phyloP scores from a whole-genome alignment of 352 stramenopile species.

The Globisporangium polare region DNA sequence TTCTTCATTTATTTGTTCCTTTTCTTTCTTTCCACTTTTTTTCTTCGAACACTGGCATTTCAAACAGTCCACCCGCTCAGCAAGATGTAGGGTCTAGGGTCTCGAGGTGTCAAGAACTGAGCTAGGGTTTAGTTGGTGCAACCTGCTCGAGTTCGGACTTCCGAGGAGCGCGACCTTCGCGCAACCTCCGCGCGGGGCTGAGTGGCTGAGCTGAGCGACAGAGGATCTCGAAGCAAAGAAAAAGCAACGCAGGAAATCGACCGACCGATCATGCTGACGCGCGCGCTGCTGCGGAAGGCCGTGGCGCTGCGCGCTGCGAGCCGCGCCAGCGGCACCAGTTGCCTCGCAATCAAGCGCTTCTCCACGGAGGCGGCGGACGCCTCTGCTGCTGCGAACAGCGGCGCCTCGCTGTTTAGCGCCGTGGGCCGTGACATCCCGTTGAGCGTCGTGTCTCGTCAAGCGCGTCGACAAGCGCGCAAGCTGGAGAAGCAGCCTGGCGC shows the following conservation, averaged over 20 bases:
- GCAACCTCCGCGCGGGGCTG: background rate
- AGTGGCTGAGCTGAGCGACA: slow-evolving; percentile 4
- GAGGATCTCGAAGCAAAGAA: slow-evolving; percentile 11
- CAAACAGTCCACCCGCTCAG: too few species aligned
- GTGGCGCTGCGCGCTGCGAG: slow-evolving; percentile 5
- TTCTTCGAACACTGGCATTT: background rate
- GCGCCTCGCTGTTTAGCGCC: slow-evolving; percentile 8
- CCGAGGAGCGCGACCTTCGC: background rate
- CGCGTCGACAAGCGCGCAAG: slow-evolving; percentile 52
- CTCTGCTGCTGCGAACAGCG: background rate
- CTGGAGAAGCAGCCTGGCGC: slow-evolving; percentile 30
- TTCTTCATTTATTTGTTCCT: background rate
- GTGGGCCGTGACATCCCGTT: slow-evolving; percentile 60
- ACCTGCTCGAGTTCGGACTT: too few species aligned
- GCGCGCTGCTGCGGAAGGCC: slow-evolving; percentile 9
- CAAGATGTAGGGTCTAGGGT: too few species aligned
- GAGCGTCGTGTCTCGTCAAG: slow-evolving; percentile 51
- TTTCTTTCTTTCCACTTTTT: background rate
- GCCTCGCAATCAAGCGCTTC: slow-evolving; percentile 7
- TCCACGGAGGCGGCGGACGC: background rate
- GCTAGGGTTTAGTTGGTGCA: too few species aligned
- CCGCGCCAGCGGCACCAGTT: background rate
- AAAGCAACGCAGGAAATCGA: background rate
- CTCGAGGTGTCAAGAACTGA: too few species aligned
- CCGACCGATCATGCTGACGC: slow-evolving; percentile 6